Evolutionary conservation across 2,329 filamentous ascomycete genomes (phyloP).

Genomic region (Ascocoryne sarcoides): DNA sequence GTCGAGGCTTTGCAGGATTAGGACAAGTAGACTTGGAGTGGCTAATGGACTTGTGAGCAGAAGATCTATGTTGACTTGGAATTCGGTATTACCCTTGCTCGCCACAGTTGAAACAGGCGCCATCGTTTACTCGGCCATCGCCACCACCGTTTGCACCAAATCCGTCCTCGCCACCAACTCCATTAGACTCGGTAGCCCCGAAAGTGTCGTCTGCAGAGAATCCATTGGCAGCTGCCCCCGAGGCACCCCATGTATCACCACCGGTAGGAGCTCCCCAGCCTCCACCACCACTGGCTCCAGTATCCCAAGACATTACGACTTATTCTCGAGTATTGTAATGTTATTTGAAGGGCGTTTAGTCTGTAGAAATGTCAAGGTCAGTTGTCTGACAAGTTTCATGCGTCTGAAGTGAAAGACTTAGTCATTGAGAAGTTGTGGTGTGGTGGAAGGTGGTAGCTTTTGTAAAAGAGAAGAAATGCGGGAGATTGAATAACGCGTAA

Average conservation of each 20-base stretch:
- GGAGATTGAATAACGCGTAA: too few relatives aligned
- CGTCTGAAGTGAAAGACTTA: too few relatives aligned
- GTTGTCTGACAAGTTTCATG: too few relatives aligned
- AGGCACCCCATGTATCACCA: background rate
- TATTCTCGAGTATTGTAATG: background rate
- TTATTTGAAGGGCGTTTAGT: too few relatives aligned
- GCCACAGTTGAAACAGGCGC: constrained; percentile 34
- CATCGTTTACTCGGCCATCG: constrained; percentile 8
- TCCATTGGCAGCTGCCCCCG: background rate
- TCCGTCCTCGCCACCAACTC: constrained; percentile 5
- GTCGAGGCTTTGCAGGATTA: constrained; percentile 17
- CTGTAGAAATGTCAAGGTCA: too few relatives aligned
- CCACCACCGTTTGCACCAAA: constrained; percentile 1
- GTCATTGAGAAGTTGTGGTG: too few relatives aligned
- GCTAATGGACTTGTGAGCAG: constrained; percentile 3
- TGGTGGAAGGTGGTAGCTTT: too few relatives aligned
- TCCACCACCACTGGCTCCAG: constrained; percentile 4
- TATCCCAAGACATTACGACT: constrained; percentile 24
- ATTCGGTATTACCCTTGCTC: constrained; percentile 43
- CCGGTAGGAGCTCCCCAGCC: constrained; percentile 7
- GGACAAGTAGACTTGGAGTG: constrained; percentile 17
- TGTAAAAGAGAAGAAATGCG: too few relatives aligned
- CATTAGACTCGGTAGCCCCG: background rate
- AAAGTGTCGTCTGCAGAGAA: background rate
- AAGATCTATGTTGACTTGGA: constrained; percentile 7